Evolutionary conservation across 2,329 filamentous ascomycete genomes (phyloP), one percentile per base, ranked within the genome.

Genomic region (Didymella exigua): DNA sequence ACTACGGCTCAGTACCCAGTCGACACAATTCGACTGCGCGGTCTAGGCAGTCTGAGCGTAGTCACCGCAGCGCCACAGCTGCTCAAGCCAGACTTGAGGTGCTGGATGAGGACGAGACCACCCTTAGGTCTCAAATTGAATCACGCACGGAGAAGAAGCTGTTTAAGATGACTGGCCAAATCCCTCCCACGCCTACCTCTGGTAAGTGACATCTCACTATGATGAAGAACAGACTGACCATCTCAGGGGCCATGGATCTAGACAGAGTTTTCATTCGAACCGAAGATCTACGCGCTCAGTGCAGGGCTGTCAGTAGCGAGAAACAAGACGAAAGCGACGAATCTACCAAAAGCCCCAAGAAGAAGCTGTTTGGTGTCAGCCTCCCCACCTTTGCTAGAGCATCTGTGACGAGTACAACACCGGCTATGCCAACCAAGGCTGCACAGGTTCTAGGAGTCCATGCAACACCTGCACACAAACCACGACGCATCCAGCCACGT

Each of bases 81-180:
- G 53, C 40, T 7, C 60, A 68, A 43, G 52, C 46, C 8, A 56
- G 58, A n/a, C 38, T 66, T 6, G 62, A 64, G 42, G 47, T 37
- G 10, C 60, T 71, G 31, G 56, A 59, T 14, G 54, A 71, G 31
- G 63, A 74, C 37, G 49, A 68, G 33, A 71, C 68, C 13, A 79
- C 78, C 1, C 60, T 61, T 10, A 72, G 78, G 49, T 76, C 65
- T 13, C 63, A 67, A 33, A 74, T 80, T 24, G 78, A 81, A 61
- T 69, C 73, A 19, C 68, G 67, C 26, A 64, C 61, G 1, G 77
- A 80, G 63, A 68, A 49, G 44, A 71, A 59, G 58, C 58, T 68
- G 45, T 73, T 66, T 62, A 69, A 70, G 58, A 69, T 65, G 68
- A 74, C 64, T 57, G 67, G 67, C 8, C 68, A 72, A 27, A 41